phyloP scores from a whole-genome alignment of 495 filamentous ascomycete genomes.

The Barbatosphaeria neglecta region DNA sequence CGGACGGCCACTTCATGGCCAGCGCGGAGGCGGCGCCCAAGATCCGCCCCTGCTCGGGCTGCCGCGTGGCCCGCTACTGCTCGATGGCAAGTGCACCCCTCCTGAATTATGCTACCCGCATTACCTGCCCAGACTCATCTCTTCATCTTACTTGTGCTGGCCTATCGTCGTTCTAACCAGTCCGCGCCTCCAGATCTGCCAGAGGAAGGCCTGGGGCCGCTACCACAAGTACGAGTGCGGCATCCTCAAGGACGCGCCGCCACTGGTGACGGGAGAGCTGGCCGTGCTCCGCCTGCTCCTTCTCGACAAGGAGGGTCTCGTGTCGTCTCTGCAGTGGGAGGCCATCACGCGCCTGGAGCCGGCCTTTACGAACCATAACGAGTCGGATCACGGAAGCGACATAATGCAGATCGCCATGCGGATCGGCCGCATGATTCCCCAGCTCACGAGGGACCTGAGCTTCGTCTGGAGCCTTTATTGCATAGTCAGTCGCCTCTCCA shows the following conservation, averaged over 20 bases:
- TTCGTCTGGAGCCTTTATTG: conserved; percentile 10
- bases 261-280: conserved; percentile 5
- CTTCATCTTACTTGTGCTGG: too few relatives aligned
- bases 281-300: conserved; percentile 7
- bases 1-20: neutral
- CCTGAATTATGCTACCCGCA: neutral
- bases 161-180: too few relatives aligned
- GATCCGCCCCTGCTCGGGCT: conserved; percentile 48
- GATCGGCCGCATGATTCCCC: conserved; percentile 1
- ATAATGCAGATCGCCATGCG: conserved; percentile 6
- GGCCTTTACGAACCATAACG: conserved; percentile 6
- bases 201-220: conserved; percentile 8
- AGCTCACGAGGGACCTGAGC: conserved; percentile 2
- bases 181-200: conserved; percentile 6
- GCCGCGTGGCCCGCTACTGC: conserved; percentile 54
- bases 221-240: conserved; percentile 17
- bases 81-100: conserved; percentile 37
- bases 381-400: conserved; percentile 1
- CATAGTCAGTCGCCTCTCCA: conserved; percentile 1
- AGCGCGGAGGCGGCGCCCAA: conserved; percentile 4
- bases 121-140: too few relatives aligned
- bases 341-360: conserved; percentile 6
- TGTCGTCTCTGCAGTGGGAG: conserved; percentile 4
- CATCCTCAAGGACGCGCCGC: conserved; percentile 2
- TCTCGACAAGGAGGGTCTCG: conserved; percentile 3